These are phyloP conservation scores for Cladorrhinum samala DNA, from an alignment of 495 filamentous ascomycete species.

Conservation along the genomic window DNA sequence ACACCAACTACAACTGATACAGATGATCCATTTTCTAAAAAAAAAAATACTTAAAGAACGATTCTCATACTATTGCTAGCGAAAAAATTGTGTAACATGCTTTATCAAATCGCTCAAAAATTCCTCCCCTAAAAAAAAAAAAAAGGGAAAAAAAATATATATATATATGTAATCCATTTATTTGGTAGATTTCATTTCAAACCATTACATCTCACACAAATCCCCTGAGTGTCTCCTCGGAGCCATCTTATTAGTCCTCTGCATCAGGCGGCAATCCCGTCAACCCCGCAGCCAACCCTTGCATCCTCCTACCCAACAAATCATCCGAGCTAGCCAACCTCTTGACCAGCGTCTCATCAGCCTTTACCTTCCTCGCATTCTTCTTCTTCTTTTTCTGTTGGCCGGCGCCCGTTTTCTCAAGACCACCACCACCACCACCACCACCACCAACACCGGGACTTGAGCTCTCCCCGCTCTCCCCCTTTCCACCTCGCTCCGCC, in stretches of 20 bases:
- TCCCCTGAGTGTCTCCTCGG: too few species aligned
- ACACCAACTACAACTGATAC: not conserved
- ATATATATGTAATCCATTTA: not conserved
- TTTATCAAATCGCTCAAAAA: not conserved
- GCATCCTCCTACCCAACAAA: conserved; percentile 77
- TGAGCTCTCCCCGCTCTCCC: not conserved
- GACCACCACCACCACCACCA: not conserved
- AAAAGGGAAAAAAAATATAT: too few species aligned
- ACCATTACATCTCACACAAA: too few species aligned
- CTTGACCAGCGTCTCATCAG: conserved; percentile 54
- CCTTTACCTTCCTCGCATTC: conserved; percentile 6
- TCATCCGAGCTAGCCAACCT: conserved; percentile 73
- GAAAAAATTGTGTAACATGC: not conserved
- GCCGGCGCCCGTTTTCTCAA: not conserved
- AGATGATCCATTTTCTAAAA: too few species aligned
- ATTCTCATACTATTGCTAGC: not conserved
- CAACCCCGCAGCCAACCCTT: conserved; percentile 70
- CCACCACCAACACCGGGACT: not conserved
- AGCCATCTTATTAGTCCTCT: conserved; percentile 28
- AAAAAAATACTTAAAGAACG: not conserved
- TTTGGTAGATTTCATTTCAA: too few species aligned
- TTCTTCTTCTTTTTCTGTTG: not conserved
- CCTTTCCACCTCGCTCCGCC: too few species aligned
- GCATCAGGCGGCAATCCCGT: conserved; percentile 57
- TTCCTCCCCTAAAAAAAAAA: not conserved